Conservation (phyloP, 371 early-diverging fungal species). For the Mortierella sp. region DNA sequence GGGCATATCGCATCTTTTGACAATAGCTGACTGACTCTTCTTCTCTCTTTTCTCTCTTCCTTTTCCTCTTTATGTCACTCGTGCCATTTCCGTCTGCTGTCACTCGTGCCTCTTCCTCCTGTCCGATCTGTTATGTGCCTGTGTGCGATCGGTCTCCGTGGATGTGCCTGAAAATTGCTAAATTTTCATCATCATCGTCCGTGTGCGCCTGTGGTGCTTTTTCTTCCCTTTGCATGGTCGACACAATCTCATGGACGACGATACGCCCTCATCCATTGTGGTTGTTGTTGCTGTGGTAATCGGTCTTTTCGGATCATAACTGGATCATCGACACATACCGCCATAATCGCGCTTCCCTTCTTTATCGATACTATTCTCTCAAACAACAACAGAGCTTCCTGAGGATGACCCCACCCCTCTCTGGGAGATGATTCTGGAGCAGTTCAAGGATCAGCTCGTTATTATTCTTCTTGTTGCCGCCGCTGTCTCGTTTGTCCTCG, state of each 20-base stretch:
- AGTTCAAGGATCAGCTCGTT: slow-evolving; percentile 98
- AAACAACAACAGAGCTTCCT: slow-evolving; percentile 72
- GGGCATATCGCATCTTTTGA: neutral
- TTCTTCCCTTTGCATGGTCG: neutral
- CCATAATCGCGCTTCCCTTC: too few relatives aligned
- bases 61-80: neutral
- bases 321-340: neutral
- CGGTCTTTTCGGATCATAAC: neutral
- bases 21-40: neutral
- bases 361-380: neutral
- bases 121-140: slow-evolving; percentile 4
- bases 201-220: neutral
- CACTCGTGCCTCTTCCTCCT: neutral
- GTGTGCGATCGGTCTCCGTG: neutral
- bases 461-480: slow-evolving; percentile 95
- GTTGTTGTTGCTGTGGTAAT: neutral
- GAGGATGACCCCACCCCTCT: slow-evolving; percentile 92
- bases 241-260: neutral
- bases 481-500: slow-evolving; percentile 92
- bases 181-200: neutral
- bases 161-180: neutral
- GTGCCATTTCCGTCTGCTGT: neutral
- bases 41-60: neutral
- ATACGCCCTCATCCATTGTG: neutral
- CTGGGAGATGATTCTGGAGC: slow-evolving; percentile 93